These are phyloP conservation scores for Fusarium sublunatum DNA, from an alignment of 2,329 filamentous ascomycete genomes.

Conservation along the genomic window DNA sequence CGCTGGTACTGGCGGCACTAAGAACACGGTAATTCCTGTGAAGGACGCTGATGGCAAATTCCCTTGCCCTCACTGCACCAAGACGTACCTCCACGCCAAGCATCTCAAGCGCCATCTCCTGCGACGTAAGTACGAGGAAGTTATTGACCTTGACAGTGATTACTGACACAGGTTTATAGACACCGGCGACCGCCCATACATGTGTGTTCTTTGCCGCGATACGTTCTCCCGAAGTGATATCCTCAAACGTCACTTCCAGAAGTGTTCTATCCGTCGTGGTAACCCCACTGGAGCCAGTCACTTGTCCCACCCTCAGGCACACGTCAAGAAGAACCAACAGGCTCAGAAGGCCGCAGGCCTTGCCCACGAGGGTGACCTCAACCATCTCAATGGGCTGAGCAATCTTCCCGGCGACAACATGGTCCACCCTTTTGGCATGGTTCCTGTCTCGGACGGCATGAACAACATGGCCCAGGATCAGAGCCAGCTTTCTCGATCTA, in stretches of 20 bases:
- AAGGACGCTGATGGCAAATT: conserved; percentile 99
- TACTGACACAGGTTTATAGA: conserved; percentile 66
- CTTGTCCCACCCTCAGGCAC: conserved; percentile 89
- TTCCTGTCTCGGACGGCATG: conserved; percentile 67
- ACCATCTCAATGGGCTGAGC: conserved; percentile 70
- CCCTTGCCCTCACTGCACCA: conserved; percentile 96
- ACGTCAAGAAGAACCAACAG: conserved; percentile 80
- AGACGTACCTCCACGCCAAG: conserved; percentile 97
- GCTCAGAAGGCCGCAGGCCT: conserved; percentile 67
- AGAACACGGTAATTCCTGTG: conserved; percentile 86
- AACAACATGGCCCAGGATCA: conserved; percentile 70
- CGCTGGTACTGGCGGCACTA: conserved; percentile 74
- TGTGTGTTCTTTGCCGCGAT: conserved; percentile 97
- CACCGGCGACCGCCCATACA: conserved; percentile 97
- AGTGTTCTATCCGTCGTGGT: conserved; percentile 95
- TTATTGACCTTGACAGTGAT: conserved; percentile 43
- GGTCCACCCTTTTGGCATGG: conserved; percentile 68
- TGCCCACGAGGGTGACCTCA: conserved; percentile 65
- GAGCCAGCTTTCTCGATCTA: conserved; percentile 70
- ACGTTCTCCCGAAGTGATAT: conserved; percentile 99
- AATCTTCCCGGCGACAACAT: conserved; percentile 68
- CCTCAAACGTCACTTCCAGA: conserved; percentile 98
- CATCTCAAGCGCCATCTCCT: conserved; percentile 96
- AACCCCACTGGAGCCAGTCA: conserved; percentile 96
- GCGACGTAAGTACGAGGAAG: conserved; percentile 78